These are phyloP conservation scores for Candida andamanensis DNA, from an alignment of 805 yeast genomes.

Conservation along the genomic window DNA sequence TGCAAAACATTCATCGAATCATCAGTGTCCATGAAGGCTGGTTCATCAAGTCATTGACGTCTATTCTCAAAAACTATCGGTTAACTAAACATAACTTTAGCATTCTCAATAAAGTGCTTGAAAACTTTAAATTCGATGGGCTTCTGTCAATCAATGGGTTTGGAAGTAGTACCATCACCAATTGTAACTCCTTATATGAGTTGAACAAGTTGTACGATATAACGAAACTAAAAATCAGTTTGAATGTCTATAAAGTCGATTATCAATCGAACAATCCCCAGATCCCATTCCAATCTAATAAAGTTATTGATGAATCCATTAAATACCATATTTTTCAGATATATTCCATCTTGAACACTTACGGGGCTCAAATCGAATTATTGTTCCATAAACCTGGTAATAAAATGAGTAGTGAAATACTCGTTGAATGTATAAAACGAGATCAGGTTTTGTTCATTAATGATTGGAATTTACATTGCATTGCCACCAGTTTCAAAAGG, in stretches of 20 bases:
- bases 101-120: conserved; percentile 22
- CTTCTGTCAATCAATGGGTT: not conserved
- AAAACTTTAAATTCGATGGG: conserved; percentile 13
- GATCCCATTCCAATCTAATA: not conserved
- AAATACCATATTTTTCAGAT: conserved; percentile 44
- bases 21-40: conserved; percentile 88
- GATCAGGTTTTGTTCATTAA: conserved; percentile 49
- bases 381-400: conserved; percentile 57
- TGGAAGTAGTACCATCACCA: conserved; percentile 23
- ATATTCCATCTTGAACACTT: conserved; percentile 42
- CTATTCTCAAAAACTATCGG: conserved; percentile 58
- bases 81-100: conserved; percentile 28
- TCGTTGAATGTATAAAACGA: conserved; percentile 46
- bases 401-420: conserved; percentile 38
- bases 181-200: conserved; percentile 47
- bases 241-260: conserved; percentile 69
- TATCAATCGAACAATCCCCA: conserved; percentile 38
- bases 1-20: conserved; percentile 48
- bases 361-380: conserved; percentile 40
- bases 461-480: conserved; percentile 53
- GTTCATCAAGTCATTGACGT: conserved; percentile 75
- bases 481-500: conserved; percentile 43
- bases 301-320: conserved; percentile 4
- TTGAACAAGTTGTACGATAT: conserved; percentile 64
- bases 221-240: conserved; percentile 67